phyloP scores from a whole-genome alignment of 73 alveolate species.

The Paraurostyla sp. region DNA sequence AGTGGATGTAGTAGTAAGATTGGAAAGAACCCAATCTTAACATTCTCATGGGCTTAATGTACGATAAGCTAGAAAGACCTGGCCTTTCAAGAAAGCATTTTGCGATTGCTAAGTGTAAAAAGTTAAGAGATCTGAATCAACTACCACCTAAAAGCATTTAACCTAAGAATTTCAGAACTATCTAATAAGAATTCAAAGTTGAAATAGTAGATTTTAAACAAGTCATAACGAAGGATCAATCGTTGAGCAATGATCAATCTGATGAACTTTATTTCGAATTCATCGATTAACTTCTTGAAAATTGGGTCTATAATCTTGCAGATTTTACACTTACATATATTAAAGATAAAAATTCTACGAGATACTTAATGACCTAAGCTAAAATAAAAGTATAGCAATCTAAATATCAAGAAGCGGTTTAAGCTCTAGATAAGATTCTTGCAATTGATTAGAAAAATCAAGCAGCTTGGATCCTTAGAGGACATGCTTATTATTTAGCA shows the following conservation, averaged over 20 bases:
- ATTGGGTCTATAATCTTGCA: constrained; percentile 72
- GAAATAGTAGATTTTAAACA: constrained; percentile 57
- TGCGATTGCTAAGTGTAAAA: constrained; percentile 76
- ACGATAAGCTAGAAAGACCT: constrained; percentile 57
- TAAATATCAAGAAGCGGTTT: constrained; percentile 43
- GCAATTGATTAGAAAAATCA: constrained; percentile 68
- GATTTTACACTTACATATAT: constrained; percentile 61
- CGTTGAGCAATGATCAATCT: constrained; percentile 55
- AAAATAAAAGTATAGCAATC: constrained; percentile 13
- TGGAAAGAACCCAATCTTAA: constrained; percentile 59
- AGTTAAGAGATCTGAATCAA: constrained; percentile 66
- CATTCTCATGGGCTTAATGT: constrained; percentile 52
- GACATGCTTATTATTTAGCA: constrained; percentile 86
- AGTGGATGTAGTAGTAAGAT: not conserved
- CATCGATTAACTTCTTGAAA: constrained; percentile 73
- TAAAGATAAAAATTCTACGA: constrained; percentile 36
- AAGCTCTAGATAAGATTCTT: constrained; percentile 58
- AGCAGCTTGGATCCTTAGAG: constrained; percentile 86
- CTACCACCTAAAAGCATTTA: constrained; percentile 46
- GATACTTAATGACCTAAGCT: constrained; percentile 45
- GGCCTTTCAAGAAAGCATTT: constrained; percentile 75
- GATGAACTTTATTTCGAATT: constrained; percentile 80
- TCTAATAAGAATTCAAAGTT: constrained; percentile 59
- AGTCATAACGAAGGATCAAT: constrained; percentile 69
- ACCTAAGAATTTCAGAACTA: constrained; percentile 52